Percentiles rank a stretch among this genome's conserved stretches.
phyloP scores from a whole-genome alignment of 2,329 filamentous ascomycete species.

The Fusarium pseudograminearum region DNA sequence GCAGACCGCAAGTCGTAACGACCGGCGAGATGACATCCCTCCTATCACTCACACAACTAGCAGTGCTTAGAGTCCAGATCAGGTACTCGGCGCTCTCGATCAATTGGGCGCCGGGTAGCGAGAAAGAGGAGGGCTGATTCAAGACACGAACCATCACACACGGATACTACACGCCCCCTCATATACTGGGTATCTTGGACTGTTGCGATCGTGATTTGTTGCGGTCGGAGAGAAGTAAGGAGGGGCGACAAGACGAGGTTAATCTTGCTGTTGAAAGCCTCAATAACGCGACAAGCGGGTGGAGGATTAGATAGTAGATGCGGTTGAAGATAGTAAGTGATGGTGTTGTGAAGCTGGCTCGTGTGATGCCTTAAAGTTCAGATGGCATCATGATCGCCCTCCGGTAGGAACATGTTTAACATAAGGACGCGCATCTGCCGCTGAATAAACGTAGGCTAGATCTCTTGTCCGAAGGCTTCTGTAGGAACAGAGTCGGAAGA shows the following conservation, averaged over 20 bases:
- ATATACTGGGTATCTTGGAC: slow-evolving; percentile 20
- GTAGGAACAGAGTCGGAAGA: slow-evolving; percentile 42
- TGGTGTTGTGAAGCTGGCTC: slow-evolving; percentile 28
- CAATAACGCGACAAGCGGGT: neutral
- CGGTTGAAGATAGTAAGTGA: slow-evolving; percentile 17
- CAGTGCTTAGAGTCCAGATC: slow-evolving; percentile 13
- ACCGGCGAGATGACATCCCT: slow-evolving; percentile 17
- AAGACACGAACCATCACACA: slow-evolving; percentile 45
- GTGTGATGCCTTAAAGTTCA: slow-evolving; percentile 32
- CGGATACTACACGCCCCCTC: slow-evolving; percentile 39
- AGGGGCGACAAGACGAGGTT: slow-evolving; percentile 25
- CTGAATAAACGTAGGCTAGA: slow-evolving; percentile 37
- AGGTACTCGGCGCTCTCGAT: slow-evolving; percentile 29
- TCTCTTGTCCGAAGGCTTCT: slow-evolving; percentile 36
- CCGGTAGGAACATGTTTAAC: slow-evolving; percentile 30
- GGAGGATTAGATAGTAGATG: neutral
- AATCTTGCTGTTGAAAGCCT: slow-evolving; percentile 8
- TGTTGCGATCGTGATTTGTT: slow-evolving; percentile 29
- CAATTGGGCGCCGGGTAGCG: slow-evolving; percentile 45
- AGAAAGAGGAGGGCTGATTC: slow-evolving; percentile 42
- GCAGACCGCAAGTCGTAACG: slow-evolving; percentile 27
- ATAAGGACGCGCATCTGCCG: slow-evolving; percentile 47
- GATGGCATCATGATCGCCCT: slow-evolving; percentile 39
- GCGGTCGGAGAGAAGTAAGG: slow-evolving; percentile 6
- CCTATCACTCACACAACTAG: slow-evolving; percentile 1